These are phyloP conservation scores for Pseudogymnoascus sp. DNA, from an alignment of 2,329 filamentous ascomycete genomes.

Conservation along the genomic window DNA sequence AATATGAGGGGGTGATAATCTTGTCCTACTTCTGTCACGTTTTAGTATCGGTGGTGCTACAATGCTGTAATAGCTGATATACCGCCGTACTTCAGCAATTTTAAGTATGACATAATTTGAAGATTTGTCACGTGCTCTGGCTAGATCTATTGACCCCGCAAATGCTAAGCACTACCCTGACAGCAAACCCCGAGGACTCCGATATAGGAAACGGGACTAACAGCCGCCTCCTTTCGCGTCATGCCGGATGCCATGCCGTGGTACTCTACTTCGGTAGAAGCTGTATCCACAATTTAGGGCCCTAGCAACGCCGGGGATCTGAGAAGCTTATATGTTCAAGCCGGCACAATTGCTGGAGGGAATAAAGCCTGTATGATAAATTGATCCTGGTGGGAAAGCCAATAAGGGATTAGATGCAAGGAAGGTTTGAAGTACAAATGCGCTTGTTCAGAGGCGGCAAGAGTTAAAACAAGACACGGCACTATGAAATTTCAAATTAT, in stretches of 20 bases:
- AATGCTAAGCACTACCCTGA: background rate
- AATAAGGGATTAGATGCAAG: background rate
- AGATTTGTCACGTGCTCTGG: background rate
- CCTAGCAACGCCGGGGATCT: background rate
- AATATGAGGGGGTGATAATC: background rate
- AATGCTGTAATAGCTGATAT: background rate
- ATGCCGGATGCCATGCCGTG: background rate
- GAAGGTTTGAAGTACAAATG: background rate
- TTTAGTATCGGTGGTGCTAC: background rate
- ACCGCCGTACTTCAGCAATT: background rate
- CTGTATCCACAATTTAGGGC: background rate
- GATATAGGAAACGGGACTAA: slow-evolving; percentile 4
- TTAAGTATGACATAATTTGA: background rate
- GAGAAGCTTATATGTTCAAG: background rate
- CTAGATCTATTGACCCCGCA: background rate
- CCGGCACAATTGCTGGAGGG: too few species aligned
- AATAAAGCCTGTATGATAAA: too few species aligned
- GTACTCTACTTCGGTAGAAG: background rate
- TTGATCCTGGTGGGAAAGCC: background rate
- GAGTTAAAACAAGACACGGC: background rate
- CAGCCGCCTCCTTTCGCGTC: background rate
- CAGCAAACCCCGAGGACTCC: background rate
- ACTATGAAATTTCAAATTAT: background rate
- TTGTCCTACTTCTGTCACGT: background rate
- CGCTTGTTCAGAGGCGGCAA: background rate